phyloP scores from a whole-genome alignment of 176 grass and related monocot species.

The Phoenix roebelenii region DNA sequence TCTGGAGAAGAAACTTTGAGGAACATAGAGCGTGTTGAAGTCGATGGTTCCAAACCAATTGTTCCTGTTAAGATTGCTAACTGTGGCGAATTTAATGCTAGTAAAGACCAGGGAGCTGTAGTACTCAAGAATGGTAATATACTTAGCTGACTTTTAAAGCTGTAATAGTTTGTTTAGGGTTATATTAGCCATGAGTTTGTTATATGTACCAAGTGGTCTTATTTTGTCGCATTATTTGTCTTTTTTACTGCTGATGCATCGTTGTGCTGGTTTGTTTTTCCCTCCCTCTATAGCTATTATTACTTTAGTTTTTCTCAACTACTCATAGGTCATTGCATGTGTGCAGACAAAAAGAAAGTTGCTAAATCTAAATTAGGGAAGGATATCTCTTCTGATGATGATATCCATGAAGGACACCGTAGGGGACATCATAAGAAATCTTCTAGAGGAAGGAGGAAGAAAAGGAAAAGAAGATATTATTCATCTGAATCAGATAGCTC shows the following conservation, averaged over 20 bases:
- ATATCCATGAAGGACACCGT: constrained; percentile 44
- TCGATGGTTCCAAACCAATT: constrained; percentile 40
- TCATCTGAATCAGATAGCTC: constrained; percentile 84
- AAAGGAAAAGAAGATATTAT: constrained; percentile 52
- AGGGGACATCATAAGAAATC: constrained; percentile 52
- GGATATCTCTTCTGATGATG: constrained; percentile 38
- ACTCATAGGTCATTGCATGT: no score
- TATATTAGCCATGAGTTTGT: no score
- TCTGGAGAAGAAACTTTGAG: constrained; percentile 66
- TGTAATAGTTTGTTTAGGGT: no score
- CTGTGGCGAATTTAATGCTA: constrained; percentile 61
- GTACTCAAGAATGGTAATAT: constrained; percentile 35
- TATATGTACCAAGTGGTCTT: neutral
- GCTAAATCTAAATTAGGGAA: constrained; percentile 55
- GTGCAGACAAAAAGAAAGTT: constrained; percentile 56
- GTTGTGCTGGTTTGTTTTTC: no score
- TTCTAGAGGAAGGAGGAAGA: constrained; percentile 73
- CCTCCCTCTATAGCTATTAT: neutral
- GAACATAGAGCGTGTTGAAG: constrained; percentile 80
- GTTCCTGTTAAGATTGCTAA: constrained; percentile 69
- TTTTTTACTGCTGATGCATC: neutral
- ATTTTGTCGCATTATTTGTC: neutral
- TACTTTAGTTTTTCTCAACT: no score
- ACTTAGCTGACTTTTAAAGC: neutral
- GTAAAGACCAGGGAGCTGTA: constrained; percentile 23